Evolutionary conservation across 1,139 yeast species (phyloP).

Genomic region (Nakaseomyces glabratus): DNA sequence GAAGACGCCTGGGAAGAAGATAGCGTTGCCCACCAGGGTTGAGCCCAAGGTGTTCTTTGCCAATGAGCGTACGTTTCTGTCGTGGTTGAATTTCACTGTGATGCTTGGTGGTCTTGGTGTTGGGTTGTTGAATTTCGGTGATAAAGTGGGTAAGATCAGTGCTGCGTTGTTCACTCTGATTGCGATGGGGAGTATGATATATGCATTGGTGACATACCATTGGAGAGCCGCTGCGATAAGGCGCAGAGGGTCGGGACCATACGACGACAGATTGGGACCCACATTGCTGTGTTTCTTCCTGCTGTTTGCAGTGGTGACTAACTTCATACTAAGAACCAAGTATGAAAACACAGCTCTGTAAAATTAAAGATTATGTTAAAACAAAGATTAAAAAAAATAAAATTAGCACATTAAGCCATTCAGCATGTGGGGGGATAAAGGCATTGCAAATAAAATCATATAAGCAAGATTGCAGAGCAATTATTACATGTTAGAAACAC

Average conservation of each 20-base stretch:
- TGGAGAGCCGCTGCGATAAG: constrained; percentile 99
- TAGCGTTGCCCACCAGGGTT: constrained; percentile 94
- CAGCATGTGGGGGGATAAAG: no score
- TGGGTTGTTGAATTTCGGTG: constrained; percentile 94
- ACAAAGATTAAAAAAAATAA: no score
- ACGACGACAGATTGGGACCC: constrained; percentile 97
- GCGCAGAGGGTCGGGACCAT: constrained; percentile 94
- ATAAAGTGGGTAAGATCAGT: constrained; percentile 79
- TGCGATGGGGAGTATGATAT: constrained; percentile 96
- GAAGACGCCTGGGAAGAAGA: constrained; percentile 70
- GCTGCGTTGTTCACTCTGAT: constrained; percentile 90
- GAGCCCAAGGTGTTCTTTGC: constrained; percentile 99
- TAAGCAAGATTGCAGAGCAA: no score
- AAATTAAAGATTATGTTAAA: no score
- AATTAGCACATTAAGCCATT: no score
- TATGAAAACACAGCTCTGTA: no score
- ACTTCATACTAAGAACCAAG: constrained; percentile 76
- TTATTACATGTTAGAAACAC: no score
- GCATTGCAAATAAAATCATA: no score
- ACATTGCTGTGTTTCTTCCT: constrained; percentile 95
- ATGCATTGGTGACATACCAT: constrained; percentile 91
- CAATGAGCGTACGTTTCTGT: constrained; percentile 93
- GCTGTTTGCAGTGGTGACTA: constrained; percentile 83
- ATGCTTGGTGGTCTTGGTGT: constrained; percentile 94
- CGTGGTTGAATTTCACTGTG: constrained; percentile 97